Evolutionary conservation across 202 grass and related monocot genomes (phyloP).

Genomic region (Zizania palustris): DNA sequence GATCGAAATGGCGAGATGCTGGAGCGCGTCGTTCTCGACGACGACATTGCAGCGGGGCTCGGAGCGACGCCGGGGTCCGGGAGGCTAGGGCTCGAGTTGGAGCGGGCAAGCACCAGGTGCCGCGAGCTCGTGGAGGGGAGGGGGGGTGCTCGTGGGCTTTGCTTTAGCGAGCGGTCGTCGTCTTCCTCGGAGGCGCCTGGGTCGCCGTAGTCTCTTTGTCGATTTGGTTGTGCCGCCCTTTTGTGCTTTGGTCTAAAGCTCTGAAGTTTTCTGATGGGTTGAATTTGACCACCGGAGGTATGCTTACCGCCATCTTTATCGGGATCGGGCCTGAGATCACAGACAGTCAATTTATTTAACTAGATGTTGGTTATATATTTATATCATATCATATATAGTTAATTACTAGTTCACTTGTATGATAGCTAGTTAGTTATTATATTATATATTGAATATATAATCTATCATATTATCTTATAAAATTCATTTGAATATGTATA

Average conservation of each 20-base stretch:
- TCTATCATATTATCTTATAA: too few relatives aligned
- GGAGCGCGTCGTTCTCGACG: conserved; percentile 70
- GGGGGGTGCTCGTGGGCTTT: conserved; percentile 44
- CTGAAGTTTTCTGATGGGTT: conserved; percentile 40
- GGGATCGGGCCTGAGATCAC: too few relatives aligned
- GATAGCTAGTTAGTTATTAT: too few relatives aligned
- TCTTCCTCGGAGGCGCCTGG: conserved; percentile 51
- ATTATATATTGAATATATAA: too few relatives aligned
- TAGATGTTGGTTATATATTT: too few relatives aligned
- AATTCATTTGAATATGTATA: too few relatives aligned
- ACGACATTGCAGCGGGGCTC: conserved; percentile 62
- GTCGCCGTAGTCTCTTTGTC: conserved; percentile 30
- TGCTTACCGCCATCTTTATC: conserved; percentile 33
- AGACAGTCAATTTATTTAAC: too few relatives aligned
- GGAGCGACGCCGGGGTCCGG: background rate
- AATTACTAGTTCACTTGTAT: too few relatives aligned
- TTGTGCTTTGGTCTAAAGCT: conserved; percentile 38
- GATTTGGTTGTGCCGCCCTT: conserved; percentile 36
- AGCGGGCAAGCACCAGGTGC: conserved; percentile 22
- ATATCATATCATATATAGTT: too few relatives aligned
- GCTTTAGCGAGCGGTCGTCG: conserved; percentile 58
- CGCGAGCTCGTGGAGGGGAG: conserved; percentile 24
- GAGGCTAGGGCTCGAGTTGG: conserved; percentile 50
- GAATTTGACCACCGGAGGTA: conserved; percentile 38
- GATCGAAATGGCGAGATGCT: conserved; percentile 98